Percentiles rank a stretch among this genome's conserved stretches.
Evolutionary conservation across 495 filamentous ascomycete genomes (phyloP).

Genomic region (Penicillium atrosanguineum): DNA sequence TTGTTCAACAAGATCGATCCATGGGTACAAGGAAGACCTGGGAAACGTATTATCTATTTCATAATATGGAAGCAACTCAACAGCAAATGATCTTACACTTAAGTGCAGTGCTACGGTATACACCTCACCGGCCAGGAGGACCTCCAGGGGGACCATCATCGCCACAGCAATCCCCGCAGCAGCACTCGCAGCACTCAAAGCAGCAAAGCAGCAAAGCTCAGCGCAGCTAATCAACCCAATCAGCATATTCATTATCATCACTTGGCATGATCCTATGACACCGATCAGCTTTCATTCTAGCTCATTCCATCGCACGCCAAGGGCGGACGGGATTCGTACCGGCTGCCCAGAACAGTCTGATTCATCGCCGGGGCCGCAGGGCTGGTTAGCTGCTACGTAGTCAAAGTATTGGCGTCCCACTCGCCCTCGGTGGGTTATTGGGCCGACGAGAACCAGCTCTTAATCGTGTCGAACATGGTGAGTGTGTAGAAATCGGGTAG

Average conservation of each 20-base stretch:
- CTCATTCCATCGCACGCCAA: not conserved
- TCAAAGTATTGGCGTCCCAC: constrained; percentile 1
- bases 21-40: no score
- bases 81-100: no score
- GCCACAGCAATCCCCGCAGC: constrained; percentile 1
- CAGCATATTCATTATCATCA: not conserved
- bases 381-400: not conserved
- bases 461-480: constrained; percentile 3
- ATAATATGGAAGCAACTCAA: no score
- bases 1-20: no score
- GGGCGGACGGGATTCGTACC: not conserved
- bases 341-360: constrained; percentile 1
- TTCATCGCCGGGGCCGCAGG: constrained; percentile 1
- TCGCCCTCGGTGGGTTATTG: constrained; percentile 2
- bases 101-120: no score
- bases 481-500: no score
- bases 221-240: constrained; percentile 10
- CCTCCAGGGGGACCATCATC: no score
- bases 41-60: no score
- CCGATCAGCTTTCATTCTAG: not conserved
- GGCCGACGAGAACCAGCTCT: constrained; percentile 2
- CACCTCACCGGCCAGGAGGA: no score
- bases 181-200: constrained; percentile 19
- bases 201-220: constrained; percentile 18
- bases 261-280: not conserved